Base-by-base conservation (phyloP, 2,329 filamentous ascomycete genomes). In the Stromatinia cepivora region DNA sequence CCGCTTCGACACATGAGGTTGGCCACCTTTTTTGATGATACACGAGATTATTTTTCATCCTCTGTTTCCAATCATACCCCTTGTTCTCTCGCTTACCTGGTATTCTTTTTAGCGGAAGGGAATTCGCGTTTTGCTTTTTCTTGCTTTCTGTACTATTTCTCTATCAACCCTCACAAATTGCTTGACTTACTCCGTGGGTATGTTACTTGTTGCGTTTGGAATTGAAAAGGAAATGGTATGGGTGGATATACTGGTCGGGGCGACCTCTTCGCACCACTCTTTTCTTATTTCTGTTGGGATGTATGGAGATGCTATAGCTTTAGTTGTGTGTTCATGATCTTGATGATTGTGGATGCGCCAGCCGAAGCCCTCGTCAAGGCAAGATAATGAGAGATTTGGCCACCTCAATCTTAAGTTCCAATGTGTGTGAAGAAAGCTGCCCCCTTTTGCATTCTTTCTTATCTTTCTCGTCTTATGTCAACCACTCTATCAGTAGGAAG, bases 1-100 rank as follows among this genome's bases (percentile, higher is more conserved):
- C 66, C 57, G 10, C 66, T 80, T 80, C 75, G 77, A 78, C 75
- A 22, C 77, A 79, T 76, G 81, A 83, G 81, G 81, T 78, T 81
- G 82, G 82, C 81, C 81, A 78, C 79, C 77, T 81, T 67, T 62
- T 70, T 70, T 66, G 63, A 70, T 67, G 68, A 70, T 65, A 22
- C 52, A 50, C 17, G 59, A 53, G 61, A 69, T 48, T 45, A 52
- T 50, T 69, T 48, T 57, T 8, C 75, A 76, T 78, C 77, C 78
- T 79, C 78, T 17, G 15, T 76, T 77, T 78, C 75, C 75, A 79
- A 78, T 75, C 79, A 78, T 79, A 80, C 76, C 75, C 76, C 74
- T 66, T 59, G 53, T 45, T 54, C 53, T 45, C 77, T 73, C 69
- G 76, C 76, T 75, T 75, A 75, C 74, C 72, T 76, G 71, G 76